Percentiles rank a stretch among this genome's conserved stretches.
Evolutionary conservation across 108 stramenopile species (phyloP).

Genomic region (Nitzschia sp.): DNA sequence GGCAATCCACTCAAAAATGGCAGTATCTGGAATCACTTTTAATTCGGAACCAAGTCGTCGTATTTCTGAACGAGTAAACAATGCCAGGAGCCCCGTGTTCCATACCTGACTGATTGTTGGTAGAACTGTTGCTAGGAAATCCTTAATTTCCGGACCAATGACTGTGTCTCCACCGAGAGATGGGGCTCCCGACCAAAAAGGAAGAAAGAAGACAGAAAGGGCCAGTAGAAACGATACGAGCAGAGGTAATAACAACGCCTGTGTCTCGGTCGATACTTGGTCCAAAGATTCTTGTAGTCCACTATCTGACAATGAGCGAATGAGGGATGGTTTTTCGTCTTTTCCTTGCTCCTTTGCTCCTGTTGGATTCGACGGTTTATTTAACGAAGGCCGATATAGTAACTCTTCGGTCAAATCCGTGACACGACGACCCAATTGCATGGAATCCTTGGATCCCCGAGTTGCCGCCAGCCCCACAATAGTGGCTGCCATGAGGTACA

Average conservation of each 20-base stretch:
- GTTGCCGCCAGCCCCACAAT: conserved; percentile 33
- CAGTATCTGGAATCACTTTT: conserved; percentile 6
- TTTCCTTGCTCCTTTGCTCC: not conserved
- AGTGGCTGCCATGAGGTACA: conserved; percentile 25
- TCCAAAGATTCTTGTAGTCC: conserved; percentile 30
- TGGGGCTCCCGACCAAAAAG: not conserved
- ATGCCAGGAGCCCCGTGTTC: conserved; percentile 30
- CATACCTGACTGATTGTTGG: conserved; percentile 24
- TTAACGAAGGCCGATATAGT: conserved; percentile 20
- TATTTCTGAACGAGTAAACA: conserved; percentile 36
- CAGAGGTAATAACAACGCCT: conserved; percentile 29
- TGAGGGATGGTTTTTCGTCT: conserved; percentile 6
- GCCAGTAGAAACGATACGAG: conserved; percentile 28
- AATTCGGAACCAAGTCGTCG: conserved; percentile 30
- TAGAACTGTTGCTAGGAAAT: conserved; percentile 7
- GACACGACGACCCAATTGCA: conserved; percentile 25
- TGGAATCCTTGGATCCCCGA: conserved; percentile 17
- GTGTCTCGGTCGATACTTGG: conserved; percentile 22
- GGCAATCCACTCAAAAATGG: conserved; percentile 10
- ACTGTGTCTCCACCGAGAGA: not conserved
- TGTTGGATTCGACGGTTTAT: not conserved
- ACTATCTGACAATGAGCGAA: conserved; percentile 9
- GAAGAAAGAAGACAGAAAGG: conserved; percentile 23
- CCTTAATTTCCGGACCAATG: not conserved
- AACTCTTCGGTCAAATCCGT: conserved; percentile 36